A percentile compares a stretch with the other conserved stretches of the same genome.
These are phyloP conservation scores for Phytophthora parvispora DNA, from an alignment of 352 stramenopile species.

Conservation along the genomic window DNA sequence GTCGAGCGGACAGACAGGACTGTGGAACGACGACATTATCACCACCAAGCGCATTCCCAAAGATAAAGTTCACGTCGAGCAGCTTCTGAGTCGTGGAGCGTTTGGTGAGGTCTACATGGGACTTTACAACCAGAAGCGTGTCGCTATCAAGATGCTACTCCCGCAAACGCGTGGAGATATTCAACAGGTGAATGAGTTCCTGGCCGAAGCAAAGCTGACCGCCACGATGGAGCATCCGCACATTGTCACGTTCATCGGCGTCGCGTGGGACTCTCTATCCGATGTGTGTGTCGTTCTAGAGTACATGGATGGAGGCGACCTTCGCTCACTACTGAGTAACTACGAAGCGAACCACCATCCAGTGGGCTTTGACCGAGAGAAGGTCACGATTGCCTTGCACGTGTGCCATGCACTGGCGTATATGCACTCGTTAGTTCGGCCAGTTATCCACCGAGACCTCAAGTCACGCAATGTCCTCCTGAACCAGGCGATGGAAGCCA, in stretches of 20 bases:
- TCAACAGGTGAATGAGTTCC: slow-evolving; percentile 42
- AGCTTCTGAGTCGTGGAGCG: slow-evolving; percentile 30
- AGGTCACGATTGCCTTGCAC: slow-evolving; percentile 14
- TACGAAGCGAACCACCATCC: slow-evolving; percentile 1
- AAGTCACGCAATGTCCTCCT: slow-evolving; percentile 54
- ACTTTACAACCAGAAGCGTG: slow-evolving; percentile 27
- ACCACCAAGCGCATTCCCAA: slow-evolving; percentile 29
- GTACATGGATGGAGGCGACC: slow-evolving; percentile 56
- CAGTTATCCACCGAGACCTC: slow-evolving; percentile 33
- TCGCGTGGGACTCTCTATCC: slow-evolving; percentile 57
- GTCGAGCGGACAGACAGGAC: not conserved
- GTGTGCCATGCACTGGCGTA: slow-evolving; percentile 28
- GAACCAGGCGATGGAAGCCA: slow-evolving; percentile 29
- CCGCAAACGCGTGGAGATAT: slow-evolving; percentile 20
- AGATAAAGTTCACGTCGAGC: slow-evolving; percentile 25
- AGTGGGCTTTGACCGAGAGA: slow-evolving; percentile 10
- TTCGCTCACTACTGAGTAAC: slow-evolving; percentile 37
- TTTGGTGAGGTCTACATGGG: slow-evolving; percentile 49
- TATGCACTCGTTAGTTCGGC: slow-evolving; percentile 36
- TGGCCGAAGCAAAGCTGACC: slow-evolving; percentile 21
- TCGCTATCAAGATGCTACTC: slow-evolving; percentile 42
- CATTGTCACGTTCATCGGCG: slow-evolving; percentile 52
- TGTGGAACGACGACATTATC: slow-evolving; percentile 39
- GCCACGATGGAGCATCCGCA: slow-evolving; percentile 43
- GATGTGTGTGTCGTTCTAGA: slow-evolving; percentile 49